Evolutionary conservation across 2,329 filamentous ascomycete genomes (phyloP).

Genomic region (Sclerotinia subarctica): DNA sequence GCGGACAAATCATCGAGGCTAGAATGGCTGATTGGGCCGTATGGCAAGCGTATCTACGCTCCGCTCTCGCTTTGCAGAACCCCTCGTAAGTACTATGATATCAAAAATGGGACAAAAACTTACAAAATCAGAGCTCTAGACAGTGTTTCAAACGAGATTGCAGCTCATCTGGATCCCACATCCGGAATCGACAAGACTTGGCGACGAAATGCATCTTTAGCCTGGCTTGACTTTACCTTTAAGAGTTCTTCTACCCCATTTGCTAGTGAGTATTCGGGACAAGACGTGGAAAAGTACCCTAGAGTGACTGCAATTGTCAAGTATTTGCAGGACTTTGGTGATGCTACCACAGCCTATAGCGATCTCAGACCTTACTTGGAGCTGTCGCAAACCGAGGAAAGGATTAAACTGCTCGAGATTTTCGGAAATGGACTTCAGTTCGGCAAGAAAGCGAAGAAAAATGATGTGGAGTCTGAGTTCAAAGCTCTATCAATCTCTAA

Average conservation of each 20-base stretch:
- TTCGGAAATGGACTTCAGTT: constrained; percentile 21
- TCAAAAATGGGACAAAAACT: neutral
- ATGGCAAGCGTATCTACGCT: constrained; percentile 36
- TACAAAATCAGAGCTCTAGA: constrained; percentile 2
- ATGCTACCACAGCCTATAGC: constrained; percentile 35
- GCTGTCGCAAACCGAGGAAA: constrained; percentile 26
- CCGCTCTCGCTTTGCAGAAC: constrained; percentile 30
- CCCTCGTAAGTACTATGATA: constrained; percentile 30
- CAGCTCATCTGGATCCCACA: constrained; percentile 35
- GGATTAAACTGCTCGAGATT: constrained; percentile 23
- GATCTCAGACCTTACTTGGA: constrained; percentile 36
- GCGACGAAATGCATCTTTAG: constrained; percentile 38
- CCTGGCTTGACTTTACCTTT: constrained; percentile 33
- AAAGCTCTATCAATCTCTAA: neutral
- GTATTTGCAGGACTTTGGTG: constrained; percentile 35
- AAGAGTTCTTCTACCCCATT: constrained; percentile 21
- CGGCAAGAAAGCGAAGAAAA: neutral
- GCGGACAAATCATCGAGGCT: constrained; percentile 33
- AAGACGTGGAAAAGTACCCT: constrained; percentile 10
- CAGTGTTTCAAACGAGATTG: constrained; percentile 31
- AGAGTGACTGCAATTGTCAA: constrained; percentile 28
- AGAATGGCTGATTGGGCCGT: constrained; percentile 38
- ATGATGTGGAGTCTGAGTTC: neutral
- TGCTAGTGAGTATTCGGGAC: constrained; percentile 2
- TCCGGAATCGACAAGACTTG: constrained; percentile 38